phyloP scores from a whole-genome alignment of 2,329 filamentous ascomycete genomes.

The Tolypocladium sp. region DNA sequence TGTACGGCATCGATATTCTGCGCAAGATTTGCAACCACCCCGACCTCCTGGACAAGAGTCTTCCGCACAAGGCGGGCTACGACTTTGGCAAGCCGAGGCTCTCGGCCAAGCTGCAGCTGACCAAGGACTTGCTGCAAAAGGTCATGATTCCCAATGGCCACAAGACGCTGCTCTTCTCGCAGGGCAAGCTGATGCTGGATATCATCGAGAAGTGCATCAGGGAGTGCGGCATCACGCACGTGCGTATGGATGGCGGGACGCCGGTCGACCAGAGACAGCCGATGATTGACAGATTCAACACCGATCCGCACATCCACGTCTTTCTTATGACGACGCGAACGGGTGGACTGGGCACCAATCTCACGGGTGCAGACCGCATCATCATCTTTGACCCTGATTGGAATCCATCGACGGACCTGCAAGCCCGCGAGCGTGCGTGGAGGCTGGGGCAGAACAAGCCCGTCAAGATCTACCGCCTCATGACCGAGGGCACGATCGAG shows the following conservation, averaged over 20 bases:
- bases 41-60: slow-evolving; percentile 62
- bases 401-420: slow-evolving; percentile 95
- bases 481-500: slow-evolving; percentile 96
- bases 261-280: slow-evolving; percentile 79
- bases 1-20: slow-evolving; percentile 85
- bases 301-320: slow-evolving; percentile 66
- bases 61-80: slow-evolving; percentile 52
- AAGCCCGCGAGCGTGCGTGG: slow-evolving; percentile 94
- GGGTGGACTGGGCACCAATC: slow-evolving; percentile 84
- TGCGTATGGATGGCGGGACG: slow-evolving; percentile 91
- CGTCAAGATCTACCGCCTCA: slow-evolving; percentile 93
- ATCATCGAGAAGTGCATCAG: slow-evolving; percentile 79
- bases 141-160: slow-evolving; percentile 87
- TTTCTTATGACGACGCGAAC: slow-evolving; percentile 95
- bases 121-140: slow-evolving; percentile 69
- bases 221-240: slow-evolving; percentile 61
- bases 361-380: slow-evolving; percentile 90
- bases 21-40: slow-evolving; percentile 98
- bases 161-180: slow-evolving; percentile 87
- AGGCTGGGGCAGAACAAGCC: slow-evolving; percentile 89
- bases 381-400: slow-evolving; percentile 99
- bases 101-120: slow-evolving; percentile 94
- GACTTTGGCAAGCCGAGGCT: slow-evolving; percentile 69
- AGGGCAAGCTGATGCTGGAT: slow-evolving; percentile 91
- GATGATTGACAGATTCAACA: slow-evolving; percentile 91